A percentile compares a stretch with the other conserved stretches of the same genome.
Evolutionary conservation across 2,329 filamentous ascomycete species (phyloP).

Genomic region (Sporothrix pallida): DNA sequence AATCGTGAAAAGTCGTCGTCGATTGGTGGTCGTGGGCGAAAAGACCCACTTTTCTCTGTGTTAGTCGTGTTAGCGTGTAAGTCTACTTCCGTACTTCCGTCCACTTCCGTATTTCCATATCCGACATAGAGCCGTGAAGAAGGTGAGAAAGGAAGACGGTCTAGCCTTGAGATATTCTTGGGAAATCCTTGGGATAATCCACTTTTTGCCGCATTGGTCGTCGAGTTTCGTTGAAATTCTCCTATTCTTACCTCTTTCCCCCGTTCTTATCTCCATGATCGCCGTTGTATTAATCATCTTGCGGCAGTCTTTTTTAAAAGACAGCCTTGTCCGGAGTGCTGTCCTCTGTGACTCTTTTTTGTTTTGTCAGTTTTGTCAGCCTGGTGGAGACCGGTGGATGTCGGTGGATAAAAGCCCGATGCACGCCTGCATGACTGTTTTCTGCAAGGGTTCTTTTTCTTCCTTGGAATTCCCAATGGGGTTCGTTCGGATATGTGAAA

Average conservation of each 20-base stretch:
- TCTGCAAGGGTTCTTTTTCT: too few relatives aligned
- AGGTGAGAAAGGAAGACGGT: too few relatives aligned
- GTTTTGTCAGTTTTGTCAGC: conserved; percentile 7
- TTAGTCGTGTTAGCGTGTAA: conserved; percentile 21
- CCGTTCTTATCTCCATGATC: too few relatives aligned
- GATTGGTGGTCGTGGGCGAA: too few relatives aligned
- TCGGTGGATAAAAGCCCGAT: not conserved
- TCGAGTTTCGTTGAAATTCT: too few relatives aligned
- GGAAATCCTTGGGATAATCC: too few relatives aligned
- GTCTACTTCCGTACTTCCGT: conserved; percentile 24
- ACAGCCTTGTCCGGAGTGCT: too few relatives aligned
- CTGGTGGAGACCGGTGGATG: not conserved
- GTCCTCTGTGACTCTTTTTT: not conserved
- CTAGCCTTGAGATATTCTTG: too few relatives aligned
- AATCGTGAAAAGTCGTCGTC: not conserved
- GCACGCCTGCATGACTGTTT: not conserved
- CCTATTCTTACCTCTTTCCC: too few relatives aligned
- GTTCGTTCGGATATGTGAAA: not conserved
- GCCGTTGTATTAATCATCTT: not conserved
- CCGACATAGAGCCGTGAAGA: not conserved
- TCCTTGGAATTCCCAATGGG: too few relatives aligned
- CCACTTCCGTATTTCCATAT: conserved; percentile 27
- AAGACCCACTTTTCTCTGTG: not conserved
- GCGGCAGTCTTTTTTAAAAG: not conserved
- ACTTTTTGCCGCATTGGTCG: not conserved